A percentile compares a stretch with the other conserved stretches of the same genome.
phyloP scores from a whole-genome alignment of 768 basidiomycete species.

The Chlorophyllum brunneum region DNA sequence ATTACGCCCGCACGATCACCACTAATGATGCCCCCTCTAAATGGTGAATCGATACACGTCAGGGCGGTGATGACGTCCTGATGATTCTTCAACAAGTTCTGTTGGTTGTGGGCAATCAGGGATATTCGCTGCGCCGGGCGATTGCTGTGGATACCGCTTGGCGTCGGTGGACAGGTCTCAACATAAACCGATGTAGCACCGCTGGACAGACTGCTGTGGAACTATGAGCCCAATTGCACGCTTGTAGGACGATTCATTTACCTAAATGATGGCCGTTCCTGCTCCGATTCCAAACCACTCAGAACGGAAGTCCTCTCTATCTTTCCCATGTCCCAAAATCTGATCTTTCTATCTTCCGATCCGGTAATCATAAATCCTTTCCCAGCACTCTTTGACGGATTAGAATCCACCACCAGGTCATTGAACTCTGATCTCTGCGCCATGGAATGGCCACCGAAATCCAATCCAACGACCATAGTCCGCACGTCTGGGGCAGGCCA shows the following conservation, averaged over 20 bases:
- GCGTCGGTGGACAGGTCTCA: slow-evolving; percentile 56
- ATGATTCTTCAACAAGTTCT: slow-evolving; percentile 81
- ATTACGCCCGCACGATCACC: slow-evolving; percentile 87
- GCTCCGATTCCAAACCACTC: slow-evolving; percentile 73
- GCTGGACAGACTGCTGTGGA: slow-evolving; percentile 28
- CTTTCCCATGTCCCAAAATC: slow-evolving; percentile 82
- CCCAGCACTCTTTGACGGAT: slow-evolving; percentile 31
- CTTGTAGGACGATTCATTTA: slow-evolving; percentile 23
- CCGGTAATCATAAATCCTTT: slow-evolving; percentile 82
- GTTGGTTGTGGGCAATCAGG: slow-evolving; percentile 77
- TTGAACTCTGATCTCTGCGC: slow-evolving; percentile 49
- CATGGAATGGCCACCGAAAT: slow-evolving; percentile 70
- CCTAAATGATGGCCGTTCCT: slow-evolving; percentile 78
- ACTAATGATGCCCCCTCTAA: slow-evolving; percentile 88
- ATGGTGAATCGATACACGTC: slow-evolving; percentile 86
- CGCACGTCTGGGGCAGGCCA: slow-evolving; percentile 65
- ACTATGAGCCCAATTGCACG: neutral
- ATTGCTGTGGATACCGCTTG: slow-evolving; percentile 47
- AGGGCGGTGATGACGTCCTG: slow-evolving; percentile 88
- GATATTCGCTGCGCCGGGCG: slow-evolving; percentile 74
- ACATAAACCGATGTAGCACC: slow-evolving; percentile 51
- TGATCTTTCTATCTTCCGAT: slow-evolving; percentile 84
- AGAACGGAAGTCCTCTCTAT: slow-evolving; percentile 73
- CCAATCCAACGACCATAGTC: slow-evolving; percentile 64
- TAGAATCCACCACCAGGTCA: slow-evolving; percentile 36